phyloP scores from a whole-genome alignment of 2,329 filamentous ascomycete species.

The Talaromyces pinophilus region DNA sequence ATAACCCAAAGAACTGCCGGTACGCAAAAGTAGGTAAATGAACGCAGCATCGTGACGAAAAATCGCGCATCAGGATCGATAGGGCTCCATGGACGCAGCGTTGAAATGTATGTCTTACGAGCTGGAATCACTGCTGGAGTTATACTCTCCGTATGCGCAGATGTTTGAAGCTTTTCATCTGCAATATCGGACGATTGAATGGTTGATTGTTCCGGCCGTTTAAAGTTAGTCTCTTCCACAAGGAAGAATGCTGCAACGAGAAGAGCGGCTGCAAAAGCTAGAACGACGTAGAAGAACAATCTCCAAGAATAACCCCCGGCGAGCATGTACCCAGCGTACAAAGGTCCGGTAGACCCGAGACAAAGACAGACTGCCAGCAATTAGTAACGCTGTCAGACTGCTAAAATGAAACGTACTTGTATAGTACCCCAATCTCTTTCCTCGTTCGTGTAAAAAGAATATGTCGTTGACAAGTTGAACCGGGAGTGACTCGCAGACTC shows the following conservation, averaged over 20 bases:
- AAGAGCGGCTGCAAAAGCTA: slow-evolving; percentile 53
- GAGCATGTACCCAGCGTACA: slow-evolving; percentile 64
- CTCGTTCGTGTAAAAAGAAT: slow-evolving; percentile 51
- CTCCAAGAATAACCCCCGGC: slow-evolving; percentile 60
- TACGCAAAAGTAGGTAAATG: slow-evolving; percentile 52
- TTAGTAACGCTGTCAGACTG: not conserved
- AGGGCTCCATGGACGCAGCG: slow-evolving; percentile 48
- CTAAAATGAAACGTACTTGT: slow-evolving; percentile 44
- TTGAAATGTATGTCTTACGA: slow-evolving; percentile 46
- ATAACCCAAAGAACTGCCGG: slow-evolving; percentile 55
- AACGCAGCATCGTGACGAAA: slow-evolving; percentile 49
- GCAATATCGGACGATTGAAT: slow-evolving; percentile 1
- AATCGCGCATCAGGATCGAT: slow-evolving; percentile 49
- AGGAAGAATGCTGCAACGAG: slow-evolving; percentile 57
- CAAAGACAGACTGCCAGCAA: slow-evolving; percentile 52
- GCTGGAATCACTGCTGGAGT: slow-evolving; percentile 30
- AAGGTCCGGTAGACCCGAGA: slow-evolving; percentile 57
- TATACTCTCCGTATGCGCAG: slow-evolving; percentile 21
- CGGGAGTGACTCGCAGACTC: slow-evolving; percentile 50
- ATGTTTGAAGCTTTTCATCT: not conserved
- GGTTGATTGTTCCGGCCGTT: slow-evolving; percentile 31
- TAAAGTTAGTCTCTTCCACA: slow-evolving; percentile 62
- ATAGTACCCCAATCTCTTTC: slow-evolving; percentile 59
- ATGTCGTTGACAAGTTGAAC: slow-evolving; percentile 54
- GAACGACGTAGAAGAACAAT: slow-evolving; percentile 63